Conservation (phyloP, 495 filamentous ascomycete genomes). For the Hypoxylon cercidicola region DNA sequence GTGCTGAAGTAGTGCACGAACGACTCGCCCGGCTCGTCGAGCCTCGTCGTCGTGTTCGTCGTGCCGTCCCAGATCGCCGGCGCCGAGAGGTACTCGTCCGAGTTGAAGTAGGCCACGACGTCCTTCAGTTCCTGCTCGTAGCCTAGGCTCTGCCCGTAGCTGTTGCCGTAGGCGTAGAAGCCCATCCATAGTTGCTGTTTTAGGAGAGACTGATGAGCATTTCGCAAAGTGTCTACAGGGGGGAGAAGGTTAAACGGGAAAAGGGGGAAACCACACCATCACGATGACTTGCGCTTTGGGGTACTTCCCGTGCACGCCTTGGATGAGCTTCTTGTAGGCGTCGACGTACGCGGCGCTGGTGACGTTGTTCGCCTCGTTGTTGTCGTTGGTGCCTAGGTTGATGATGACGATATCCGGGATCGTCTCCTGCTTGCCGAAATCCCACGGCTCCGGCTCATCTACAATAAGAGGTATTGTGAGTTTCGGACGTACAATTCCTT, state of each 20-base stretch:
- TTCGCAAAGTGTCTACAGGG: not conserved
- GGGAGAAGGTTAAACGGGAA: not conserved
- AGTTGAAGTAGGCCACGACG: slow-evolving; percentile 68
- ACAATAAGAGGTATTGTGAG: slow-evolving; percentile 1
- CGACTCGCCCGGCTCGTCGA: slow-evolving; percentile 49
- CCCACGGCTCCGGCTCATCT: slow-evolving; percentile 67
- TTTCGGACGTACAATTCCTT: not conserved
- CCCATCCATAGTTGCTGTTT: slow-evolving; percentile 69
- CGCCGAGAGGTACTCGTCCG: slow-evolving; percentile 54
- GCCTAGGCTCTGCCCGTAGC: slow-evolving; percentile 62
- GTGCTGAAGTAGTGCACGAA: slow-evolving; percentile 78
- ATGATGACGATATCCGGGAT: slow-evolving; percentile 73
- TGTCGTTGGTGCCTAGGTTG: slow-evolving; percentile 76
- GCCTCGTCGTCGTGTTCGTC: slow-evolving; percentile 52
- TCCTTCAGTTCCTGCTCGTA: slow-evolving; percentile 62
- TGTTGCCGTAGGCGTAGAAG: slow-evolving; percentile 64
- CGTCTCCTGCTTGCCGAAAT: slow-evolving; percentile 65
- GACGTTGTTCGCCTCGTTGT: slow-evolving; percentile 68
- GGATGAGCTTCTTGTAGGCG: slow-evolving; percentile 68
- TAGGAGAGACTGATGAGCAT: not conserved
- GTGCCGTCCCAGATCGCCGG: slow-evolving; percentile 56
- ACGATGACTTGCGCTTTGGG: slow-evolving; percentile 71
- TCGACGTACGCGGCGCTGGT: slow-evolving; percentile 62
- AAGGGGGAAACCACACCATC: slow-evolving; percentile 57
- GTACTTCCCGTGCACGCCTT: slow-evolving; percentile 69